These are phyloP conservation scores for Ophioceras dolichostomum DNA, from an alignment of 2,329 filamentous ascomycete genomes.

Conservation along the genomic window DNA sequence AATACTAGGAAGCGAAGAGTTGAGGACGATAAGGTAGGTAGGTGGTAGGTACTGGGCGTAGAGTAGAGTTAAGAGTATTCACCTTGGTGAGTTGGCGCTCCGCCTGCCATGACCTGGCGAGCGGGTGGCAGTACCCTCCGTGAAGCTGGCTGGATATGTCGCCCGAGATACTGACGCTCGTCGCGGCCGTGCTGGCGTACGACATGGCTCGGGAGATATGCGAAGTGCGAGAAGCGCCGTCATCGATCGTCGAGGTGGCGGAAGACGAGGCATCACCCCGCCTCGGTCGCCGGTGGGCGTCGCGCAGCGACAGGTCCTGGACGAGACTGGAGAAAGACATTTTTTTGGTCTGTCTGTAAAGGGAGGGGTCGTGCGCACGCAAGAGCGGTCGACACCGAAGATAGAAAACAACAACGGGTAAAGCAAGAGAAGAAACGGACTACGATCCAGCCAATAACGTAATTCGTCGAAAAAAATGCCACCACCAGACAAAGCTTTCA, in stretches of 20 bases:
- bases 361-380: no score
- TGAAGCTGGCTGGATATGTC: conserved; percentile 78
- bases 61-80: no score
- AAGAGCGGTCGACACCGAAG: no score
- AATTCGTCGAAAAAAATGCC: no score
- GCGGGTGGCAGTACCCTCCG: conserved; percentile 69
- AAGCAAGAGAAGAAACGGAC: no score
- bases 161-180: conserved; percentile 56
- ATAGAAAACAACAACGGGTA: no score
- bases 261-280: conserved; percentile 30
- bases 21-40: no score
- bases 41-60: no score
- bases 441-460: no score
- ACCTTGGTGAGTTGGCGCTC: conserved; percentile 81
- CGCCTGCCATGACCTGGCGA: conserved; percentile 71
- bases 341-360: no score
- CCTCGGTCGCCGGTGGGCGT: conserved; percentile 30
- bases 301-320: conserved; percentile 50
- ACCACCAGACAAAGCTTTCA: no score
- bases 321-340: conserved; percentile 61
- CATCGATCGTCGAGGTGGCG: conserved; percentile 42
- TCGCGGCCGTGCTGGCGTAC: conserved; percentile 53
- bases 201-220: conserved; percentile 53
- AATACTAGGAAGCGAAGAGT: no score
- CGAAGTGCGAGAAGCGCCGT: conserved; percentile 45